A percentile compares a stretch with the other conserved stretches of the same genome.
These are phyloP conservation scores for Talaromyces islandicus DNA, from an alignment of 2,329 filamentous ascomycete genomes.

Conservation along the genomic window DNA sequence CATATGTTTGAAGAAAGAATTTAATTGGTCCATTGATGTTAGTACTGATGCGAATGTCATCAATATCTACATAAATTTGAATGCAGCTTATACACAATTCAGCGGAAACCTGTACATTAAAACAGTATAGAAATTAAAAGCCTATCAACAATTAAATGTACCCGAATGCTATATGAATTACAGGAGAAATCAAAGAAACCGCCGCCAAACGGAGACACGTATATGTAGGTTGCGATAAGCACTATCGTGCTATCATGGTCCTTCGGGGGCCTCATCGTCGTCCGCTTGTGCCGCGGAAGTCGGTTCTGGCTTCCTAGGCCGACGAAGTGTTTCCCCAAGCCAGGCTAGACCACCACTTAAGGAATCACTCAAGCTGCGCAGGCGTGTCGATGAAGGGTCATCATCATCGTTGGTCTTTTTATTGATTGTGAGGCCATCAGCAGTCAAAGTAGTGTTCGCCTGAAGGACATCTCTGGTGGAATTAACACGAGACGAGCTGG, in stretches of 20 bases:
- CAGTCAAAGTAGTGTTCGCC: neutral
- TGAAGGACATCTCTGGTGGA: conserved; percentile 6
- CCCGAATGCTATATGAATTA: neutral
- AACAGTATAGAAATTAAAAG: neutral
- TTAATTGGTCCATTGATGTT: no score
- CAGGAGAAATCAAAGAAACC: neutral
- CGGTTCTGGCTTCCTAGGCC: neutral
- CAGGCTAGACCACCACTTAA: conserved; percentile 30
- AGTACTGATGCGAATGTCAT: neutral
- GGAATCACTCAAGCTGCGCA: conserved; percentile 34
- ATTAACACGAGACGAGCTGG: conserved; percentile 7
- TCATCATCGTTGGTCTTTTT: conserved; percentile 16
- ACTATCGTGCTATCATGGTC: neutral
- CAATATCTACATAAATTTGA: neutral
- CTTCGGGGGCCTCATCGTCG: neutral
- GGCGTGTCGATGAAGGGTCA: conserved; percentile 16
- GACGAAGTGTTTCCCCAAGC: conserved; percentile 28
- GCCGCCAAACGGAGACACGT: neutral
- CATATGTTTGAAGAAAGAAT: no score
- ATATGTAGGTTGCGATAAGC: neutral
- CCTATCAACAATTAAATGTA: neutral
- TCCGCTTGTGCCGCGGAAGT: neutral
- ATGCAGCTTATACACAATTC: neutral
- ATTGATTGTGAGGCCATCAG: neutral
- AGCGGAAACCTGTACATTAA: neutral